Conservation (phyloP, 768 basidiomycete species). For the Leccinum rimulosum region DNA sequence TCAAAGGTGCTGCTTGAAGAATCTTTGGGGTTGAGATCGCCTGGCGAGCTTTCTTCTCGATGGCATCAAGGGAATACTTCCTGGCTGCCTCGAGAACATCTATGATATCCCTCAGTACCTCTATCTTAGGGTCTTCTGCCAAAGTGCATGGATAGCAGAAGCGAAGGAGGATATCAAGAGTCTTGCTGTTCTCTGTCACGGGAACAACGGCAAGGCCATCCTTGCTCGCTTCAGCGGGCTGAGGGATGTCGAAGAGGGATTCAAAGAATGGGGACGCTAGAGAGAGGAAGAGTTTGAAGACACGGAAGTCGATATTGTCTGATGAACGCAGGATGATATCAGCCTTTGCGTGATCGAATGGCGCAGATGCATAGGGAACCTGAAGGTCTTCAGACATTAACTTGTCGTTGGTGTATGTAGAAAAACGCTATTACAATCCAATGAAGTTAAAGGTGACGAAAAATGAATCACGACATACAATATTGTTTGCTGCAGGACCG, state of each 20-base stretch:
- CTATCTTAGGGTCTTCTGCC: constrained; percentile 20
- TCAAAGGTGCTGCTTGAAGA: constrained; percentile 23
- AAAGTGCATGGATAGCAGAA: constrained; percentile 11
- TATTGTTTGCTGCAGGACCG: not conserved
- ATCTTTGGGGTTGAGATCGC: constrained; percentile 20
- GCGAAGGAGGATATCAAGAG: constrained; percentile 17
- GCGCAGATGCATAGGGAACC: constrained; percentile 11
- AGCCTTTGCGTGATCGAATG: constrained; percentile 22
- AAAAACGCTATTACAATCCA: not conserved
- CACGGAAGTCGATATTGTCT: constrained; percentile 30
- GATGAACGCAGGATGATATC: constrained; percentile 29
- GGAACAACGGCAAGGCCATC: constrained; percentile 19
- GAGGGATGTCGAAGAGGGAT: constrained; percentile 31
- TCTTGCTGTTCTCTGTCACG: constrained; percentile 7
- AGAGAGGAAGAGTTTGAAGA: constrained; percentile 10
- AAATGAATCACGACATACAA: not conserved
- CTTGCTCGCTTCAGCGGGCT: constrained; percentile 11
- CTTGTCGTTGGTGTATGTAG: not conserved
- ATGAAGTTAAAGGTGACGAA: not conserved
- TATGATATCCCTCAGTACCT: constrained; percentile 3
- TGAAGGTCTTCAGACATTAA: not conserved
- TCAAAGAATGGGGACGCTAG: constrained; percentile 28
- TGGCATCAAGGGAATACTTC: constrained; percentile 18
- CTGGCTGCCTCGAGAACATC: constrained; percentile 11
- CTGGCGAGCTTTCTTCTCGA: constrained; percentile 16